Conservation (phyloP, 305 asterid species). For the Plantago rigida region DNA sequence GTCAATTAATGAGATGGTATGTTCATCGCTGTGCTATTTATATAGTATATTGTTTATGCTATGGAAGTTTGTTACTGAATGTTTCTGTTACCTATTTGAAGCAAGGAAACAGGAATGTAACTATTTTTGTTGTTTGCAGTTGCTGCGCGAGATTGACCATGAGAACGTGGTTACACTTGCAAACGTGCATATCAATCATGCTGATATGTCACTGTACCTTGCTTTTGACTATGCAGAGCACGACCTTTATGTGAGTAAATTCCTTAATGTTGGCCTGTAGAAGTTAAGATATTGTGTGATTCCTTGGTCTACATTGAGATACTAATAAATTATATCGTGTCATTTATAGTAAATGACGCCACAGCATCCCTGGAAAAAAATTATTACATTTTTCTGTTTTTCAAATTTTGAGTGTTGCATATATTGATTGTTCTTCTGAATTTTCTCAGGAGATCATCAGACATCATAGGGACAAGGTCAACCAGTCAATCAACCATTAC, state of each 20-base stretch:
- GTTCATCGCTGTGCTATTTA: no score
- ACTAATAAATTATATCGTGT: no score
- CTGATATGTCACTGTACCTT: conserved; percentile 89
- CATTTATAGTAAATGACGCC: no score
- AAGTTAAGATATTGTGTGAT: no score
- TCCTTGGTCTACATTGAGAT: no score
- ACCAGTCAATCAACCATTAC: conserved; percentile 69
- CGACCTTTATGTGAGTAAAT: conserved; percentile 83
- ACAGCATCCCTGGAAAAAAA: no score
- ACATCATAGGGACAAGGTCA: conserved; percentile 97
- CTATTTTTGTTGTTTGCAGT: conserved; percentile 41
- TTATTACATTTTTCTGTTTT: no score
- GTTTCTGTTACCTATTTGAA: no score
- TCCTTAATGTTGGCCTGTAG: conserved; percentile 1
- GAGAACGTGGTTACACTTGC: conserved; percentile 94
- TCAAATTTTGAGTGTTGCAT: neutral
- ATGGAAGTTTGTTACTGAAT: no score
- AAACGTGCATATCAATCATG: conserved; percentile 87
- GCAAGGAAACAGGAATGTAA: neutral
- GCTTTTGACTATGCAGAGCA: conserved; percentile 98
- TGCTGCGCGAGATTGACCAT: conserved; percentile 93
- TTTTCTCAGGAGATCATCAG: conserved; percentile 74
- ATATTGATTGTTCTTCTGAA: conserved; percentile 26
- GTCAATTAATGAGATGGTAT: no score
- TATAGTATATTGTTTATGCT: no score